These are phyloP conservation scores for Aureoboletus auriporus DNA, from an alignment of 768 basidiomycete species.

Conservation along the genomic window DNA sequence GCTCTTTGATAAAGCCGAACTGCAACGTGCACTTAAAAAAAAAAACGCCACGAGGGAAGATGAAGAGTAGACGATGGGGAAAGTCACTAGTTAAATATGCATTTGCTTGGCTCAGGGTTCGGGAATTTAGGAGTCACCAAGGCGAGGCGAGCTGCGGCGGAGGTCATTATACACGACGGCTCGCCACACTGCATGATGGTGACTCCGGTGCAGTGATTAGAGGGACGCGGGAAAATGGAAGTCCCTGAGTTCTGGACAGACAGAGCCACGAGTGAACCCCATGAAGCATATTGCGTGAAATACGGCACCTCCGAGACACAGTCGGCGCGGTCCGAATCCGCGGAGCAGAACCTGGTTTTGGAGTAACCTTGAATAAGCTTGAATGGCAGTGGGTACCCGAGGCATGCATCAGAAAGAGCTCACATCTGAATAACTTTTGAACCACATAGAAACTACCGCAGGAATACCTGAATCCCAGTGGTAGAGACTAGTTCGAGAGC, in stretches of 20 bases:
- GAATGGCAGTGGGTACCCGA: background rate
- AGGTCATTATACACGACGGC: slow-evolving; percentile 4
- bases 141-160: slow-evolving; percentile 19
- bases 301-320: background rate
- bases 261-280: background rate
- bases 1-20: background rate
- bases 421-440: too few species aligned
- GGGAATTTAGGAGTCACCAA: slow-evolving; percentile 1
- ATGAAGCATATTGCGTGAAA: background rate
- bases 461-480: background rate
- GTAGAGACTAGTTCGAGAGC: too few species aligned
- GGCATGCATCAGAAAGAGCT: background rate
- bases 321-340: background rate
- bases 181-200: slow-evolving; percentile 12
- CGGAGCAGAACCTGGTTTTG: slow-evolving; percentile 1
- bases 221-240: slow-evolving; percentile 17
- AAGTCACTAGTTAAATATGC: slow-evolving; percentile 10
- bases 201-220: slow-evolving; percentile 1
- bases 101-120: slow-evolving; percentile 8
- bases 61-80: background rate
- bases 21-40: background rate
- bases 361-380: background rate
- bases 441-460: background rate
- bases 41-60: slow-evolving; percentile 9
- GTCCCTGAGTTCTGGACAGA: background rate